Conservation (phyloP, 768 basidiomycete genomes). For the Psilocybe subaeruginosa region DNA sequence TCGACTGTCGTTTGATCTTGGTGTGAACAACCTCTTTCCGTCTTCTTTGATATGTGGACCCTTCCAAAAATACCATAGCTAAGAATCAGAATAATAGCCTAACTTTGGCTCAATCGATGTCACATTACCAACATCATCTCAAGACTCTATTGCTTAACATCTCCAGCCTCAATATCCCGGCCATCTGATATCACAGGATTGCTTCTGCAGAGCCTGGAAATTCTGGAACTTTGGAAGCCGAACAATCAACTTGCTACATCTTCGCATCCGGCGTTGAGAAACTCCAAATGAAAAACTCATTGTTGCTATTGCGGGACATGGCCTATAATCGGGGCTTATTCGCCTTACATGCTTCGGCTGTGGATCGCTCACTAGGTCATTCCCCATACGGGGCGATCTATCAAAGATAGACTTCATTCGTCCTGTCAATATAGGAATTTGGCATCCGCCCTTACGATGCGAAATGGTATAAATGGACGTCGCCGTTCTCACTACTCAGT, state of each 20-base stretch:
- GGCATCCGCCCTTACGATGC: not conserved
- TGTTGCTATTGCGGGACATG: not conserved
- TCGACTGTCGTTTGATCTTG: not conserved
- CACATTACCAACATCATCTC: no score
- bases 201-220: no score
- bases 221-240: constrained; percentile 8
- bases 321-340: constrained; percentile 12
- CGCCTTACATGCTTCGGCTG: constrained; percentile 9
- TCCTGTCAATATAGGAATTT: constrained; percentile 14
- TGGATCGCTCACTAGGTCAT: not conserved
- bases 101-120: no score
- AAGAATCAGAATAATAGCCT: no score
- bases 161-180: no score
- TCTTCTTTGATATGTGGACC: no score
- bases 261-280: not conserved
- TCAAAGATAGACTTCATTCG: constrained; percentile 15
- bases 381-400: constrained; percentile 4
- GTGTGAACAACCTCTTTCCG: not conserved
- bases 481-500: constrained; percentile 4
- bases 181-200: no score
- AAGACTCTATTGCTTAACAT: no score
- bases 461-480: constrained; percentile 8
- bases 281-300: not conserved
- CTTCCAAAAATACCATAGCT: no score
- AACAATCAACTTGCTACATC: constrained; percentile 13